Percentiles rank a stretch among this genome's conserved stretches.
phyloP scores from a whole-genome alignment of 129 eudicot species.

The Rutidosis leptorrhynchoides region DNA sequence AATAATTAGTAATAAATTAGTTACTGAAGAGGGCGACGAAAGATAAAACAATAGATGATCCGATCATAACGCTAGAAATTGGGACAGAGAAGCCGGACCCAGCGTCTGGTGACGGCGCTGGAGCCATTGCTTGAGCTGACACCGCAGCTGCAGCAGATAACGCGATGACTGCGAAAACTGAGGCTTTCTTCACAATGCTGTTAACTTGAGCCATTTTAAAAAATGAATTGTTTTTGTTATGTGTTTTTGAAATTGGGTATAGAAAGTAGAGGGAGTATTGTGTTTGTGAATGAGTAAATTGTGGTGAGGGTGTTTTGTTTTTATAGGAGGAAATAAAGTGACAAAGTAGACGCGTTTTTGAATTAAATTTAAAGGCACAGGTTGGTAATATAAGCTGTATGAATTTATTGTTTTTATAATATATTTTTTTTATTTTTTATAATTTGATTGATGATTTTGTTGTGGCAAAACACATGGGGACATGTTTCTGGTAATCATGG shows the following conservation, averaged over 20 bases:
- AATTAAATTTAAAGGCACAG: neutral
- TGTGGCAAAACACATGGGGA: neutral
- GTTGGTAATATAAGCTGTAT: neutral
- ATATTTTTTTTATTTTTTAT: no score
- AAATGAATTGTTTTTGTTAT: no score
- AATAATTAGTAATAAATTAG: neutral
- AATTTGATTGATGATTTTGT: neutral
- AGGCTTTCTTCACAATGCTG: conserved; percentile 24
- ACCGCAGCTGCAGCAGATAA: conserved; percentile 17
- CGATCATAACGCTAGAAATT: conserved; percentile 34
- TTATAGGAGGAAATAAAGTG: conserved; percentile 13
- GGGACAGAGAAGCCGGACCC: conserved; percentile 47
- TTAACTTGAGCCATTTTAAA: conserved; percentile 20
- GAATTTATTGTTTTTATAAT: no score
- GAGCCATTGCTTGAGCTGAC: conserved; percentile 39
- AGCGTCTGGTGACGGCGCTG: conserved; percentile 54
- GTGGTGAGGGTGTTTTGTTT: neutral
- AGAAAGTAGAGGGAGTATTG: neutral
- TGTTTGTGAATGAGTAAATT: conserved; percentile 4
- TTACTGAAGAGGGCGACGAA: conserved; percentile 36
- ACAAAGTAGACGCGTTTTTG: conserved; percentile 1
- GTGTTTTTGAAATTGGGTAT: neutral
- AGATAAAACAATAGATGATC: conserved; percentile 35
- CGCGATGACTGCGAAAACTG: conserved; percentile 18
- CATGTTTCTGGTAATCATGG: neutral